phyloP scores from a whole-genome alignment of 108 stramenopile genomes.

The Thalassiosira profunda region DNA sequence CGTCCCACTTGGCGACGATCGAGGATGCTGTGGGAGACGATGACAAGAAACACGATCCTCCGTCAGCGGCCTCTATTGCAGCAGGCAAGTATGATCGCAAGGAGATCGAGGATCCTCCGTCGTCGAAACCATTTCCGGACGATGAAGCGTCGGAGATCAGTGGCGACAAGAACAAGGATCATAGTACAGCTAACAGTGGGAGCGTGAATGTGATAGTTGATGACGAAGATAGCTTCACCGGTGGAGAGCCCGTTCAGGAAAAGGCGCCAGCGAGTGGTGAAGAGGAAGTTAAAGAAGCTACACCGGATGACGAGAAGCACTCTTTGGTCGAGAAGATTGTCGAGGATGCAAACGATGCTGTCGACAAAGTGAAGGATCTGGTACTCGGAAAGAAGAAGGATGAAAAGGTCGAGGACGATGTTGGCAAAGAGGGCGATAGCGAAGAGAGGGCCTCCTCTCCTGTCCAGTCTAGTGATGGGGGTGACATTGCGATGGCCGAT shows the following conservation, averaged over 20 bases:
- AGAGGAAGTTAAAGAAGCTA: not conserved
- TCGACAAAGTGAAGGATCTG: not conserved
- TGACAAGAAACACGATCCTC: not conserved
- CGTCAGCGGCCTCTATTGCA: not conserved
- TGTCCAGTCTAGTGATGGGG: too few relatives aligned
- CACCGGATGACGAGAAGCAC: too few relatives aligned
- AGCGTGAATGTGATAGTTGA: slow-evolving; percentile 32
- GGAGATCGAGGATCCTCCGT: slow-evolving; percentile 18
- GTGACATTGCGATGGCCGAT: not conserved
- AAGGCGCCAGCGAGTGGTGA: slow-evolving; percentile 8
- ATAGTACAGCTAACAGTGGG: not conserved
- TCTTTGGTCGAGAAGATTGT: not conserved
- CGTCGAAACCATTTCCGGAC: slow-evolving; percentile 15
- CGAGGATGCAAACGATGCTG: not conserved
- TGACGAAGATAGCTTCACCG: slow-evolving; percentile 19
- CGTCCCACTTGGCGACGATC: too few relatives aligned
- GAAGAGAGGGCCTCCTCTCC: too few relatives aligned
- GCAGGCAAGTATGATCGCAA: not conserved
- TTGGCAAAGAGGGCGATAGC: too few relatives aligned
- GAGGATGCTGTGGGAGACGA: too few relatives aligned
- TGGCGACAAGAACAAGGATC: not conserved
- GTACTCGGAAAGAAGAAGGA: not conserved
- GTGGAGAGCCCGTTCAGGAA: not conserved
- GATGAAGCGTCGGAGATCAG: not conserved
- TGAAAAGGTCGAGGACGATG: not conserved